Base-by-base conservation (phyloP, 768 basidiomycete species). In the Mrakia hoshinonis region DNA sequence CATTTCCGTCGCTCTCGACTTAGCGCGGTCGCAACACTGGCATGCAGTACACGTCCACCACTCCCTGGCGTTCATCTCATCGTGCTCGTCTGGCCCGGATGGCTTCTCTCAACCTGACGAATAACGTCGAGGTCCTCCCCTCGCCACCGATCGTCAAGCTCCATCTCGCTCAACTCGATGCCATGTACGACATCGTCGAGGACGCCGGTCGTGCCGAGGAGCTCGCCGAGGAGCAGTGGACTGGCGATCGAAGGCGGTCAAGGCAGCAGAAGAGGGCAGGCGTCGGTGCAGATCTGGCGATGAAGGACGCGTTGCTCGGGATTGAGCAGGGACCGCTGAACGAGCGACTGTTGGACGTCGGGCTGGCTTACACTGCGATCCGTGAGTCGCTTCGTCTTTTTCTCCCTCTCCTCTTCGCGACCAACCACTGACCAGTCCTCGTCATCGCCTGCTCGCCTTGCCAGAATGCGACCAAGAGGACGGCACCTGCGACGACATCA, bases 21-120 rank as follows among this genome's bases (percentile, higher is more conserved):
- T 3, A 70, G 73, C 65, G 71, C 66, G 79, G 78, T 9, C 74
- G 74, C 36, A 79, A 79, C 55, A 79, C 79, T 6, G 78, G 72
- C 3, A 58, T 55, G 60, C 63, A 73, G 13, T 74, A 75, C 68
- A 55, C 74, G 18, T 51, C 36, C 2, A 39, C 68, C 1, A 77
- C 73, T 9, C 73, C 75, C 24, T 78, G 78, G 79, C 63, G 76
- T n/a, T 65, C 51, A 0, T 75, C 75, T 31, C 78, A 80, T 61
- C 73, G 78, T 15, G 73, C 76, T n/a, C 73, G 79, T 36, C 66
- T 79, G 39, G 55, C 78, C 13, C 63, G 71, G 3, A 34, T 77
- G 24, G 74, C 75, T 11, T 60, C 66, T 36, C 38, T 49, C 38
- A 47, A 63, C 18, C 31, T 60, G 20, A n/a, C 38, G 0, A 48